Conservation (phyloP, 176 grass and related monocot species). For the Areca catechu region DNA sequence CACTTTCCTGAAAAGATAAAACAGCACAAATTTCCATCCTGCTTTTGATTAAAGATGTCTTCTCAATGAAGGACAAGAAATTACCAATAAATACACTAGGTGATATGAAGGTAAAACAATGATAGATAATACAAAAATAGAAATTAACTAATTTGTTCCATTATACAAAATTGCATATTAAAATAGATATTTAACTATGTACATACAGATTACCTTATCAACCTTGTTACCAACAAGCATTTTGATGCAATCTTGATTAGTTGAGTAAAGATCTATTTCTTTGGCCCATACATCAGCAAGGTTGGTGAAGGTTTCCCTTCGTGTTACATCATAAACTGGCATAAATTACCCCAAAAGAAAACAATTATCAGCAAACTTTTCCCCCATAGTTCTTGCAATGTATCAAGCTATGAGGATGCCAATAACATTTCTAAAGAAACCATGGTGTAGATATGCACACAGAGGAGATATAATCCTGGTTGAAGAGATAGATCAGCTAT, state of each 20-base stretch:
- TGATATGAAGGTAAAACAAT: no score
- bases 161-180: no score
- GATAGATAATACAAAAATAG: no score
- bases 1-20: slow-evolving; percentile 60
- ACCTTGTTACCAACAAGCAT: slow-evolving; percentile 99
- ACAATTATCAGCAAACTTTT: background rate
- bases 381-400: no score
- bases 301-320: slow-evolving; percentile 84
- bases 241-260: slow-evolving; percentile 98
- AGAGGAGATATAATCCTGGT: no score
- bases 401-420: no score
- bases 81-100: background rate
- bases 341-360: slow-evolving; percentile 3
- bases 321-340: slow-evolving; percentile 82
- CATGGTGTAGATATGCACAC: no score
- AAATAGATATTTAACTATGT: background rate
- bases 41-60: no score
- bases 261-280: slow-evolving; percentile 97
- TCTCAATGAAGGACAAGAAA: background rate
- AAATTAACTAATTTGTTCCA: no score
- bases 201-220: slow-evolving; percentile 60
- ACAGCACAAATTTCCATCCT: no score
- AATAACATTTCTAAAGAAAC: no score
- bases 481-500: no score
- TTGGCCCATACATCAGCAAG: slow-evolving; percentile 94